Percentiles rank a stretch among this genome's conserved stretches.
Conservation (phyloP, 2,329 filamentous ascomycete species). For the Parastagonospora nodorum region DNA sequence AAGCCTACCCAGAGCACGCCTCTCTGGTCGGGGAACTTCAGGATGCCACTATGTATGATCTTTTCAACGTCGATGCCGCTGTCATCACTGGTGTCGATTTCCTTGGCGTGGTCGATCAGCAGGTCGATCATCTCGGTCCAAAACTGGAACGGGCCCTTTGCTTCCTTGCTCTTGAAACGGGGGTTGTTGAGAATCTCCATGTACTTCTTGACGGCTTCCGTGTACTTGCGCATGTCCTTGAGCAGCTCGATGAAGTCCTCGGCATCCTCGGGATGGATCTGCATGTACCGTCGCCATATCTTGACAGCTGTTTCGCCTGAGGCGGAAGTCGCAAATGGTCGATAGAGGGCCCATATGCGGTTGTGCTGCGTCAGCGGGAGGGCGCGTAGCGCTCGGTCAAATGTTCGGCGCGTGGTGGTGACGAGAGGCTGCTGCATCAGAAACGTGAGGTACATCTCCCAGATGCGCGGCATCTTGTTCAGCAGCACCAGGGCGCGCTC, state of each 20-base stretch:
- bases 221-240: conserved; percentile 79
- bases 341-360: conserved; percentile 90
- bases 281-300: conserved; percentile 95
- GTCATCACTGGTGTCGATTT: conserved; percentile 80
- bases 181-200: conserved; percentile 91
- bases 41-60: conserved; percentile 90
- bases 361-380: conserved; percentile 94
- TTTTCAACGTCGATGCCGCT: conserved; percentile 86
- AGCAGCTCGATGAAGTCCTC: conserved; percentile 95
- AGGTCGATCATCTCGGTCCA: conserved; percentile 98
- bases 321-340: conserved; percentile 87
- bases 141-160: conserved; percentile 92
- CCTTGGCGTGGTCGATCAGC: conserved; percentile 85
- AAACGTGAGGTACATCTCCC: conserved; percentile 96
- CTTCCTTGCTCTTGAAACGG: conserved; percentile 87
- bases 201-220: conserved; percentile 88
- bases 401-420: conserved; percentile 82
- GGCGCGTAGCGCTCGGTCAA: conserved; percentile 89
- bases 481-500: conserved; percentile 89
- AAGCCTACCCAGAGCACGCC: conserved; percentile 94
- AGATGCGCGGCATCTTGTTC: conserved; percentile 98
- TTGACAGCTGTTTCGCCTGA: conserved; percentile 88
- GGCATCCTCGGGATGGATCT: conserved; percentile 91
- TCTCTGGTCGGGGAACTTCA: conserved; percentile 88
- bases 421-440: conserved; percentile 90